phyloP scores from a whole-genome alignment of 176 grass and related monocot genomes.

The Juncus effusus region DNA sequence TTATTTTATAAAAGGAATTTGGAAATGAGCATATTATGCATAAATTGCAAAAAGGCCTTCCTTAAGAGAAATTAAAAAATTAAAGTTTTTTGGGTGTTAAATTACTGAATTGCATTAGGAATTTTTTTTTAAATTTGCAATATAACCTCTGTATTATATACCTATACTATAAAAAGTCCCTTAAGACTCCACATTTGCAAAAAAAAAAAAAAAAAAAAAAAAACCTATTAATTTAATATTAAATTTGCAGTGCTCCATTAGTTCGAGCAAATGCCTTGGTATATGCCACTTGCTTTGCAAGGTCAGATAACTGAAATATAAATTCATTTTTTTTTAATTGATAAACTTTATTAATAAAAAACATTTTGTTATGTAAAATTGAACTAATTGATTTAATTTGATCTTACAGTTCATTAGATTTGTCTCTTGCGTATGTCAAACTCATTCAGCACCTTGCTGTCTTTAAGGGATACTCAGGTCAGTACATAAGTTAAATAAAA shows the following conservation, averaged over 20 bases:
- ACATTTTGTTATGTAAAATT: not conserved
- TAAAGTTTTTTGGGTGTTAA: no score
- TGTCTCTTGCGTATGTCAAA: slow-evolving; percentile 71
- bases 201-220: slow-evolving; percentile 3
- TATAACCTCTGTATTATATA: no score
- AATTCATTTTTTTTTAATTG: not conserved
- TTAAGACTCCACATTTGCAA: not conserved
- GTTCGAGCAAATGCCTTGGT: slow-evolving; percentile 78
- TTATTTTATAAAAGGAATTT: slow-evolving; percentile 8
- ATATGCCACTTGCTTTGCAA: slow-evolving; percentile 94
- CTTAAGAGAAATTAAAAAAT: no score
- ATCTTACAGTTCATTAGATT: slow-evolving; percentile 64
- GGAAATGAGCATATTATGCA: no score
- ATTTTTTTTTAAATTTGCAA: no score
- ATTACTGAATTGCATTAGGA: no score
- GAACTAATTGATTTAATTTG: slow-evolving; percentile 10
- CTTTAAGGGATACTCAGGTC: slow-evolving; percentile 85
- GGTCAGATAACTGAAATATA: slow-evolving; percentile 36
- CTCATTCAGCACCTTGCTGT: slow-evolving; percentile 78
- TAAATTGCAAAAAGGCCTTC: no score
- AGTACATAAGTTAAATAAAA: slow-evolving; percentile 15
- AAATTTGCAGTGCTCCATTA: slow-evolving; percentile 60
- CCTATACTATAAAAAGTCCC: no score
- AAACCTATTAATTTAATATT: slow-evolving; percentile 13
- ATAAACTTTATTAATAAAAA: not conserved